Evolutionary conservation across 1,139 yeast genomes (phyloP).

Genomic region (Magnusiomyces starmeri): DNA sequence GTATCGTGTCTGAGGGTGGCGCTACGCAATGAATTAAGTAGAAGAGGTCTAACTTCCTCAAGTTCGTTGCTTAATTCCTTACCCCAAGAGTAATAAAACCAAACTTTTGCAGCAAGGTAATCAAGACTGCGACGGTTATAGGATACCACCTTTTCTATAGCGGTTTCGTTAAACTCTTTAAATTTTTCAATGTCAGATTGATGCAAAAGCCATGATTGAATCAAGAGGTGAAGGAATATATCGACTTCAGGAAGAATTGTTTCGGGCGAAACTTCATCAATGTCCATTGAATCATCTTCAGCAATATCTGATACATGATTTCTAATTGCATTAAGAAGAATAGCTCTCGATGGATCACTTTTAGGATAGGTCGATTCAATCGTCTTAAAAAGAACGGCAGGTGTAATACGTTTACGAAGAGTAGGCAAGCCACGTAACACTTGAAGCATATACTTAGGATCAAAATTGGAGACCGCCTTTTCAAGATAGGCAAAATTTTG

Average conservation of each 20-base stretch:
- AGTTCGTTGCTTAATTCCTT: slow-evolving; percentile 57
- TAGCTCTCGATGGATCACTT: slow-evolving; percentile 39
- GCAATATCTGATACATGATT: slow-evolving; percentile 4
- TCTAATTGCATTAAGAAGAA: slow-evolving; percentile 38
- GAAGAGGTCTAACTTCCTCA: slow-evolving; percentile 54
- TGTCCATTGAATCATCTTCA: slow-evolving; percentile 23
- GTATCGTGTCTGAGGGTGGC: slow-evolving; percentile 88
- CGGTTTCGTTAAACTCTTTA: slow-evolving; percentile 34
- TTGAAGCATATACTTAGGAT: slow-evolving; percentile 79
- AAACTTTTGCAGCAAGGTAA: slow-evolving; percentile 77
- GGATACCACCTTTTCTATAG: slow-evolving; percentile 50
- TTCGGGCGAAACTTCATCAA: slow-evolving; percentile 24
- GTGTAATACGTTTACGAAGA: slow-evolving; percentile 57
- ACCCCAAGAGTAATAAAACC: slow-evolving; percentile 85
- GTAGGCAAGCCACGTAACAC: slow-evolving; percentile 78
- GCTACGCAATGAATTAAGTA: slow-evolving; percentile 72
- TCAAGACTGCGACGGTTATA: slow-evolving; percentile 83
- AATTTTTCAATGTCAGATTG: slow-evolving; percentile 35
- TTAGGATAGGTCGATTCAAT: slow-evolving; percentile 49
- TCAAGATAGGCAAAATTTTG: slow-evolving; percentile 49
- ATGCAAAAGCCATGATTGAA: slow-evolving; percentile 72
- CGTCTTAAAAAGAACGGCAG: slow-evolving; percentile 47
- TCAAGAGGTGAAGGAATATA: slow-evolving; percentile 67
- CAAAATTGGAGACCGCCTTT: slow-evolving; percentile 70
- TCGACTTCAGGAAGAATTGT: slow-evolving; percentile 67